Base-by-base conservation (phyloP, 1,139 yeast genomes). In the Sugiyamaella castrensis region DNA sequence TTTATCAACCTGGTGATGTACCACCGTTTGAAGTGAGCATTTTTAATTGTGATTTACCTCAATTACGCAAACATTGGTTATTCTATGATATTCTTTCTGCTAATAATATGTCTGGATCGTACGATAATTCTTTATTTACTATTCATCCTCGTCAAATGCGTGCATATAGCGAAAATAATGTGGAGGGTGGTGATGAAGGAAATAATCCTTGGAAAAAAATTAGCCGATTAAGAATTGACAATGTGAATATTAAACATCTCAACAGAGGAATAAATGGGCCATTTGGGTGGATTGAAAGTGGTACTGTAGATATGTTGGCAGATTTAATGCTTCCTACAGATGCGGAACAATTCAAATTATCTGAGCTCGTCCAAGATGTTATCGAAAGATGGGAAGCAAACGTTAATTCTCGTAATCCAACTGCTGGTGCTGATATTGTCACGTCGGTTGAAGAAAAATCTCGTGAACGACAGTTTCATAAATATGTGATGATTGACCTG, bases 241-340 rank as follows among this genome's bases (percentile, higher is more conserved):
- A 88, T 13, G 78, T 92, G 46, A 84, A 82, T 60, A 79, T 92
- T 37, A 96, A 91, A 59, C 98, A 92, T 68, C 71, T 92, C 54
- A 92, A 92, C 63, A 78, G 87, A 1, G 98, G 98, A 0, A 76
- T 87, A 46, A 84, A 83, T 47, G 98, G 98, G 0, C 96, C 98
- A 5, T 87, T 92, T 68, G 97, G 98, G 2, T 92, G 98, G 98
- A 91, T 92, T 50, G 82, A 88, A 8, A 77, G 79, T 53, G 98
- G 98, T 7, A 81, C 81, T 51, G 98, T 91, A 16, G 97, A 92
- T 66, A 84, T 92, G 82, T 71, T 87, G 55, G 97, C 96, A 8
- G 97, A 92, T 64, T 80, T 91, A 9, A 80, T 83, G 77, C 81
- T 87, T 0, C 95, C 96, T 0, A 77, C 77, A 40, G 84, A 81